These are phyloP conservation scores for Malassezia cuniculi DNA, from an alignment of 1,284 basidiomycete genomes.

Conservation along the genomic window DNA sequence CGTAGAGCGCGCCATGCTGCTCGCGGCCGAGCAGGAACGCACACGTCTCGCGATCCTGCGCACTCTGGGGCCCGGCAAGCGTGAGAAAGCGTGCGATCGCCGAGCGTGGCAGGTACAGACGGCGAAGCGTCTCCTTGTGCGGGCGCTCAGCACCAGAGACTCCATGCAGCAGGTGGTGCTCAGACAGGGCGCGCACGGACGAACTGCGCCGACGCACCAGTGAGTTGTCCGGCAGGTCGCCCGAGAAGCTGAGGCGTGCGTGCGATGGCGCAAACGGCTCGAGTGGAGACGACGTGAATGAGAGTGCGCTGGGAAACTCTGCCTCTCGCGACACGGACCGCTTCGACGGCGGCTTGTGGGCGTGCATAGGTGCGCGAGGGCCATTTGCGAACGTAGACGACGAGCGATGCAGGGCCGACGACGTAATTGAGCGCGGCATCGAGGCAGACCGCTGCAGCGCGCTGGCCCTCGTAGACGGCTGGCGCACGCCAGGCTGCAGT, in stretches of 20 bases:
- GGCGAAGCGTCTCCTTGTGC: conserved; percentile 13
- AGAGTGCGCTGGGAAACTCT: too few species aligned
- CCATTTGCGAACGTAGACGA: too few species aligned
- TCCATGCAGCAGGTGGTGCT: too few species aligned
- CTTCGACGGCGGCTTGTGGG: too few species aligned
- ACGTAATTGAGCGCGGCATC: too few species aligned
- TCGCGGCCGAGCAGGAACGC: conserved; percentile 53
- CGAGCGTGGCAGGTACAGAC: conserved; percentile 52
- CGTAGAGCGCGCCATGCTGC: not conserved
- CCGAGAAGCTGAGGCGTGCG: not conserved
- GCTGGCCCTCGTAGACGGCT: too few species aligned
- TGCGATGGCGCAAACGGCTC: not conserved
- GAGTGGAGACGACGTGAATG: not conserved
- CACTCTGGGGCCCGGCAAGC: conserved; percentile 56
- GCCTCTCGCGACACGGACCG: too few species aligned
- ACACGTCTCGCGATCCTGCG: conserved; percentile 55
- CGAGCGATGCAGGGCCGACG: too few species aligned
- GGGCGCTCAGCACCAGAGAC: too few species aligned
- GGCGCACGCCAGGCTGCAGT: too few species aligned
- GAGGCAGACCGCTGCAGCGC: too few species aligned
- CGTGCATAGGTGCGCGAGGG: too few species aligned
- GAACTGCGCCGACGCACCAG: not conserved
- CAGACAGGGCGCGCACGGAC: not conserved
- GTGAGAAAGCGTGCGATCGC: conserved; percentile 60
- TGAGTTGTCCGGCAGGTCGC: not conserved